Conservation (phyloP, 495 filamentous ascomycete species). For the Penicillium samsonianum region DNA sequence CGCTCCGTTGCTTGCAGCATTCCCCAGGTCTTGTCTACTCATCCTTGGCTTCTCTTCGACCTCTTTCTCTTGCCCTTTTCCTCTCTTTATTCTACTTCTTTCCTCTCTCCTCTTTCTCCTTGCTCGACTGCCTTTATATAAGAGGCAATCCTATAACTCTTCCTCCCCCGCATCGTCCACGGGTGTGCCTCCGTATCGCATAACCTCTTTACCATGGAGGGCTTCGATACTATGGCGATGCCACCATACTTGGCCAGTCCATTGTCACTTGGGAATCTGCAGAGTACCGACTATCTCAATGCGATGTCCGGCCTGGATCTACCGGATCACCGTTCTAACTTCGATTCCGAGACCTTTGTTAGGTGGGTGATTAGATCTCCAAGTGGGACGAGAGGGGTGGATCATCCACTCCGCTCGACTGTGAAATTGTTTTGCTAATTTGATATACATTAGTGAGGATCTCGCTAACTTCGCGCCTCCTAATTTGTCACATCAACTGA, state of each 20-base stretch:
- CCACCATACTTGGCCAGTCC: conserved; percentile 58
- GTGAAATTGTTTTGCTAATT: neutral
- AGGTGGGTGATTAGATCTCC: conserved; percentile 45
- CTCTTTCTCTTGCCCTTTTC: conserved; percentile 17
- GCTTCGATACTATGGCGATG: conserved; percentile 66
- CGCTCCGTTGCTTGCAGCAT: conserved; percentile 13
- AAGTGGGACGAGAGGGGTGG: conserved; percentile 8
- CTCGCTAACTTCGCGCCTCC: conserved; percentile 39
- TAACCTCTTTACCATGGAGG: conserved; percentile 55
- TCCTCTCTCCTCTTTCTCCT: conserved; percentile 17
- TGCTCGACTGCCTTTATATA: conserved; percentile 1
- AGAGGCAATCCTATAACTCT: neutral
- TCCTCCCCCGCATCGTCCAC: neutral
- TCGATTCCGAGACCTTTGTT: conserved; percentile 60
- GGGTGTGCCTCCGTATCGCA: conserved; percentile 11
- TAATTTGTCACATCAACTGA: conserved; percentile 36
- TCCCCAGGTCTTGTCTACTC: conserved; percentile 12
- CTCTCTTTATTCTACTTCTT: conserved; percentile 25
- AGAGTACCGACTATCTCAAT: conserved; percentile 54
- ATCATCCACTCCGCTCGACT: conserved; percentile 5
- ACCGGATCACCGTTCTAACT: conserved; percentile 57
- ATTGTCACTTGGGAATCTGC: conserved; percentile 53
- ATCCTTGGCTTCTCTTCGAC: conserved; percentile 13
- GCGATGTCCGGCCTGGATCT: conserved; percentile 55
- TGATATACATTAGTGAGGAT: conserved; percentile 38